These are phyloP conservation scores for Dryas integrifolia DNA, from an alignment of 331 rosid species.

Conservation along the genomic window DNA sequence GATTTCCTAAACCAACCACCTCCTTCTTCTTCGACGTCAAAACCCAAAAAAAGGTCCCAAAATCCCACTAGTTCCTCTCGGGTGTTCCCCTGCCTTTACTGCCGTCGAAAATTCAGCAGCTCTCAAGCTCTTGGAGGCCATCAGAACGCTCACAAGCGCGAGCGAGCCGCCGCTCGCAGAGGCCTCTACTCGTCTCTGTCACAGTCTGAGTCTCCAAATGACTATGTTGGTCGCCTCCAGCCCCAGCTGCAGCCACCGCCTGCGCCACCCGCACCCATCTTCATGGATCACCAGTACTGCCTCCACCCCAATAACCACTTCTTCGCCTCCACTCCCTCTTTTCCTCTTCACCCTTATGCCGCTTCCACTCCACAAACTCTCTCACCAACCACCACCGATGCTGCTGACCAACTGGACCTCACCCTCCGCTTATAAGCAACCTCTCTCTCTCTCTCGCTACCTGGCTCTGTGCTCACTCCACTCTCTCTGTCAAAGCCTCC, in stretches of 20 bases:
- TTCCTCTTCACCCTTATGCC: not conserved
- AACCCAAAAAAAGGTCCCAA: not conserved
- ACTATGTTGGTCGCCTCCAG: not conserved
- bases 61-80: slow-evolving; percentile 6
- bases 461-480: too few relatives aligned
- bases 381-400: not conserved
- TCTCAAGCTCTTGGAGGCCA: slow-evolving; percentile 96
- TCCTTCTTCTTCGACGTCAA: not conserved
- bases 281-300: not conserved
- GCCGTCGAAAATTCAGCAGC: slow-evolving; percentile 66
- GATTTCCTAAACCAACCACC: not conserved
- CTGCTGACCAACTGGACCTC: not conserved
- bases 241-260: not conserved
- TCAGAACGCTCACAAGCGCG: slow-evolving; percentile 90
- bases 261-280: not conserved
- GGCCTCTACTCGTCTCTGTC: too few relatives aligned
- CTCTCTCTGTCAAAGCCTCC: too few relatives aligned
- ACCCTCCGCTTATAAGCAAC: not conserved
- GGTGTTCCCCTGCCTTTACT: slow-evolving; percentile 56
- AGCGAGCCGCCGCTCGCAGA: slow-evolving; percentile 63
- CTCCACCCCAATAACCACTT: not conserved
- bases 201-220: too few relatives aligned
- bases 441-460: too few relatives aligned
- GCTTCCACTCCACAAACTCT: not conserved
- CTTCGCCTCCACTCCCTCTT: slow-evolving; percentile 1